Evolutionary conservation across 129 eudicot genomes (phyloP), one percentile per base, ranked within the genome.

Genomic region (Flaveria robusta): DNA sequence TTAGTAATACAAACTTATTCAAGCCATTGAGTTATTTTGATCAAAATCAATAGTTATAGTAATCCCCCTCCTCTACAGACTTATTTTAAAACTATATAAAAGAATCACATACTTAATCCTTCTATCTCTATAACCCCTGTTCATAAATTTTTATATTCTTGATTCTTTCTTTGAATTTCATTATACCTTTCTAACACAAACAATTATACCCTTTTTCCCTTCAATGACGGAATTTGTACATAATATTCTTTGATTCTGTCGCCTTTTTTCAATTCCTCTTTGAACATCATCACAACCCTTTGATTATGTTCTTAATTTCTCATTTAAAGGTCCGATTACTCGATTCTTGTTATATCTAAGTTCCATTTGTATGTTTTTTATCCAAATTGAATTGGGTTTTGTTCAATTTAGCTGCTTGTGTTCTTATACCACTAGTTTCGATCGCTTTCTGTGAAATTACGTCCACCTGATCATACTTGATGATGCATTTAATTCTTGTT

Each of bases 181-280:
- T 74, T 66, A 68, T 80, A 47, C 81, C 79, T 39, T 72, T 81
- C 81, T 26, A 62, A 66, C 77, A 12, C 63, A 75, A 74, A 26
- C 69, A 74, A 18, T 67, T 46, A 77, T 47, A 73, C 50, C 54
- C 37, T 41, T 80, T 84, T 80, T 84, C 16, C 71, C 74, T 76
- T 59, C 26, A 3, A 66, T 63, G 11, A 41, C 47, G 69, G 65
- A 23, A 19, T 62, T 81, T 81, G 24, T 72, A 55, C 34, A 74
- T 31, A 54, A 66, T 64, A 76, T 70, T 16, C 78, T 54, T 68
- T 65, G n/a, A 78, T 65, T 75, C 64, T 49, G 54, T 79, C 62
- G 16, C 26, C 7, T 72, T 58, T 42, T 73, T 64, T 52, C 29
- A 20, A 47, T 34, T 20, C 69, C 52, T 64, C 12, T 80, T 71